A percentile compares a stretch with the other conserved stretches of the same genome.
Evolutionary conservation across 106 monocot species (phyloP).

Genomic region (Posidonia australis): DNA sequence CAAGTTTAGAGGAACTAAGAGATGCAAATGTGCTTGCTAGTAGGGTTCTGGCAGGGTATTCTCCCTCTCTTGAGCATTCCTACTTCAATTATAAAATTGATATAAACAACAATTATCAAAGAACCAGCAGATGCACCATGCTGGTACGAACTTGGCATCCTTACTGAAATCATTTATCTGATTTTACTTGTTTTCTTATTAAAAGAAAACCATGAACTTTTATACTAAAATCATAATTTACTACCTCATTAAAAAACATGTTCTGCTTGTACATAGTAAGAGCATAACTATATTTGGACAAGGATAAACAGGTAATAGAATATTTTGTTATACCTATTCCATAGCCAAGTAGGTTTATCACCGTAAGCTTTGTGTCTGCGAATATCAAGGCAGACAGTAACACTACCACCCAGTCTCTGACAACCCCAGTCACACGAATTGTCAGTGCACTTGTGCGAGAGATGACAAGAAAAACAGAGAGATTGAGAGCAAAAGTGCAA

Average conservation of each 20-base stretch:
- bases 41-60: no score
- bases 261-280: background rate
- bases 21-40: no score
- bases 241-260: background rate
- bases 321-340: slow-evolving; percentile 54
- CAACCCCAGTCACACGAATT: slow-evolving; percentile 91
- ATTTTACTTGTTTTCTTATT: no score
- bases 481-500: slow-evolving; percentile 88
- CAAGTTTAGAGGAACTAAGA: no score
- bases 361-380: slow-evolving; percentile 68
- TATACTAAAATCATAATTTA: background rate
- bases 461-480: slow-evolving; percentile 92
- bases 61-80: no score
- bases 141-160: no score
- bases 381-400: slow-evolving; percentile 68
- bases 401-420: slow-evolving; percentile 96
- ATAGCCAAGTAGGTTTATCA: slow-evolving; percentile 81
- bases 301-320: background rate
- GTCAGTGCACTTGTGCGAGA: slow-evolving; percentile 88
- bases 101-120: no score
- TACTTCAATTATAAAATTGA: no score
- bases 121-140: no score
- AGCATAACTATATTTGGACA: background rate
- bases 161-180: no score
- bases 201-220: no score